These are phyloP conservation scores for Saturnispora mendoncae DNA, from an alignment of 805 yeast genomes.

Conservation along the genomic window DNA sequence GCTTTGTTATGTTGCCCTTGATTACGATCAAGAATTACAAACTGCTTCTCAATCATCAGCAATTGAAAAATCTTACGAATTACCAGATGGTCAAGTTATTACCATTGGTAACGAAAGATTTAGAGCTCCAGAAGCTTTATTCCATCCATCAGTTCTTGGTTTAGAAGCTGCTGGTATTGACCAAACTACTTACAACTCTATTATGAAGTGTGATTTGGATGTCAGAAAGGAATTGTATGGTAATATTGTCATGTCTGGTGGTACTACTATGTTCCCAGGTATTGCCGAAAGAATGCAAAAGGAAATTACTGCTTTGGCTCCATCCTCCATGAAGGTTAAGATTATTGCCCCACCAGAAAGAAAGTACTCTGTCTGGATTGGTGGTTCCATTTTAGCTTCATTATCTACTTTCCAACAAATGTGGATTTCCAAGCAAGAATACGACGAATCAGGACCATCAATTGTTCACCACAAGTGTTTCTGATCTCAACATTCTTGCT, in stretches of 20 bases:
- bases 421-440: conserved; percentile 99
- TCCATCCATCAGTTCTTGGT: conserved; percentile 91
- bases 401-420: conserved; percentile 99
- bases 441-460: conserved; percentile 99
- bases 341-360: conserved; percentile 99
- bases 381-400: conserved; percentile 98
- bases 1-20: conserved; percentile 97
- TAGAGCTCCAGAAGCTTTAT: conserved; percentile 99
- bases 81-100: conserved; percentile 99
- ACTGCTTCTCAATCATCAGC: conserved; percentile 97
- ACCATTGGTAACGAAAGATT: conserved; percentile 99
- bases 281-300: conserved; percentile 99
- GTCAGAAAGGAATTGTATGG: conserved; percentile 98
- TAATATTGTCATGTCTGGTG: conserved; percentile 99
- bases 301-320: conserved; percentile 99
- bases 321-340: conserved; percentile 99
- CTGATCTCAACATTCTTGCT: too few relatives aligned
- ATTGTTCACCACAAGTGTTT: conserved; percentile 95
- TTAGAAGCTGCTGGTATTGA: conserved; percentile 98
- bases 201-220: conserved; percentile 98
- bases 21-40: conserved; percentile 99
- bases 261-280: conserved; percentile 99
- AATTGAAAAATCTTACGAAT: conserved; percentile 97
- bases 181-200: conserved; percentile 91
- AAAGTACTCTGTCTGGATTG: conserved; percentile 99